Percentiles rank a stretch among this genome's conserved stretches.
phyloP scores from a whole-genome alignment of 305 asterid species.

The Andrographis paniculata region DNA sequence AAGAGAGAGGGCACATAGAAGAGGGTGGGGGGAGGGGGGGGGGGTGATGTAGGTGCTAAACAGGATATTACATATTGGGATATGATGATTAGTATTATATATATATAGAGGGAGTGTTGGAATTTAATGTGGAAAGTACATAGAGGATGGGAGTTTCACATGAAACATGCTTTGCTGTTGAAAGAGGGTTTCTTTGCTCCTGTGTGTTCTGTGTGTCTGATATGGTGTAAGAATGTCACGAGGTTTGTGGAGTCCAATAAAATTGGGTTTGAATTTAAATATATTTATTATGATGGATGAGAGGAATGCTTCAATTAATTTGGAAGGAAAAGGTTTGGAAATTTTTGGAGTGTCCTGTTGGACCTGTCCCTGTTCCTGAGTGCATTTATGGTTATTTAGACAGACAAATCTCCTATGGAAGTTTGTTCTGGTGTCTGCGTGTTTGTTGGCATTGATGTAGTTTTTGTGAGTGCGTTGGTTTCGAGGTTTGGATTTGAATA shows the following conservation, averaged over 20 bases:
- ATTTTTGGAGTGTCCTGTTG: neutral
- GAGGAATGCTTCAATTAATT: neutral
- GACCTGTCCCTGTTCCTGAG: no score
- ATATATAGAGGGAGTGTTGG: slow-evolving; percentile 18
- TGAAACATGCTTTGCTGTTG: slow-evolving; percentile 43
- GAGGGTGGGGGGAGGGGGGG: no score
- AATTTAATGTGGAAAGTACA: slow-evolving; percentile 39
- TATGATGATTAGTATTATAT: slow-evolving; percentile 17
- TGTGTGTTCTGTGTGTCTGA: no score
- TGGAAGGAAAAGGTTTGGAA: neutral
- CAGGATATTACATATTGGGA: no score
- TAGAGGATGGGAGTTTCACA: slow-evolving; percentile 53
- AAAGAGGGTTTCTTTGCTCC: slow-evolving; percentile 20
- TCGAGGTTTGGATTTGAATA: no score
- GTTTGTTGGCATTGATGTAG: no score
- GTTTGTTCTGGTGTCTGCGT: no score
- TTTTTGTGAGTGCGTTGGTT: no score
- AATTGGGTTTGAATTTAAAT: slow-evolving; percentile 1
- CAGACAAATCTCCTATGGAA: no score
- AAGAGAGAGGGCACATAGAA: no score
- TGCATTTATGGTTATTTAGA: no score
- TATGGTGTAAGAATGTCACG: slow-evolving; percentile 69
- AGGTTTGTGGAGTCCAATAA: slow-evolving; percentile 27
- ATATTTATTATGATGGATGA: neutral
- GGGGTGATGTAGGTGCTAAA: no score